These are phyloP conservation scores for Kodamaea fukazawae DNA, from an alignment of 805 yeast species.

Conservation along the genomic window DNA sequence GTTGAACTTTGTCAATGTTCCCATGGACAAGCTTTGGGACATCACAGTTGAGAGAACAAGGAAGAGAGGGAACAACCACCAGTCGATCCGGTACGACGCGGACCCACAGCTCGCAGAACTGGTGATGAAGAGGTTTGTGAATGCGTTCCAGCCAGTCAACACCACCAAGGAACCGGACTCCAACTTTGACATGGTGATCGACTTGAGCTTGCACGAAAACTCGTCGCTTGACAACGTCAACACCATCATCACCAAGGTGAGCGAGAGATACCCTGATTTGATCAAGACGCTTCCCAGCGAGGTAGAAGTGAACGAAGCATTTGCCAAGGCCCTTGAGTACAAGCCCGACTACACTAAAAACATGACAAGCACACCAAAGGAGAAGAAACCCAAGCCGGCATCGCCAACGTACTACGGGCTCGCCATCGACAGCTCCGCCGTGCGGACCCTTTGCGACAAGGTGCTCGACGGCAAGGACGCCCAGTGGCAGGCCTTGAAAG, in stretches of 20 bases:
- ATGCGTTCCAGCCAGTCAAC: constrained; percentile 63
- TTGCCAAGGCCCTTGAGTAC: constrained; percentile 31
- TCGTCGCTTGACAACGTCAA: constrained; percentile 17
- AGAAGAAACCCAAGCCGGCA: constrained; percentile 9
- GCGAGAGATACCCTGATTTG: constrained; percentile 43
- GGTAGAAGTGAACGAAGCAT: constrained; percentile 44
- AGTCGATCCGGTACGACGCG: constrained; percentile 60
- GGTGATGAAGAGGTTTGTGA: constrained; percentile 73
- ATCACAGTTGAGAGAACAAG: constrained; percentile 60
- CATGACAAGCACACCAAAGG: constrained; percentile 10
- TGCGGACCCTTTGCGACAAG: neutral
- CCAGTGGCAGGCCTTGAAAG: constrained; percentile 24
- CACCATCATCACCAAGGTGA: constrained; percentile 8
- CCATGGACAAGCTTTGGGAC: constrained; percentile 40
- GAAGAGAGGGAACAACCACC: constrained; percentile 84
- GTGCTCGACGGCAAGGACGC: neutral
- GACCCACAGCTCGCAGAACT: constrained; percentile 50
- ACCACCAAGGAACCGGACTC: constrained; percentile 53
- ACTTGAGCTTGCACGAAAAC: constrained; percentile 42
- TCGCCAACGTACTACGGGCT: constrained; percentile 49
- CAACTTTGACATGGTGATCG: constrained; percentile 62
- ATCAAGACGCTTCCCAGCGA: constrained; percentile 24
- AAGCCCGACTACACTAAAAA: constrained; percentile 49
- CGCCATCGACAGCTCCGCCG: constrained; percentile 18
- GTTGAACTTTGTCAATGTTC: constrained; percentile 55